Evolutionary conservation across 176 grass and related monocot genomes (phyloP).

Genomic region (Areca catechu): DNA sequence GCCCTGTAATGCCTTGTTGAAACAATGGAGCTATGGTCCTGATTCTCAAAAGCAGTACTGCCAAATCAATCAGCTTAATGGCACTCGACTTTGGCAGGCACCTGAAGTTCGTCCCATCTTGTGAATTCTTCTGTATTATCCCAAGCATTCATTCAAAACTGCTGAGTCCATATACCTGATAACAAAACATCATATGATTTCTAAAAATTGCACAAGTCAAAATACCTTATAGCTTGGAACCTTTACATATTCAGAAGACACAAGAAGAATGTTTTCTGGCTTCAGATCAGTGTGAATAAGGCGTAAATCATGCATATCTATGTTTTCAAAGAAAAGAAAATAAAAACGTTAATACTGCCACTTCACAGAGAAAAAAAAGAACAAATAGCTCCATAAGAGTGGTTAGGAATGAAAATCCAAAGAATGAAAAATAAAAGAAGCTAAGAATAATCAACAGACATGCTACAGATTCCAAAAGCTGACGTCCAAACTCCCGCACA

Average conservation of each 20-base stretch:
- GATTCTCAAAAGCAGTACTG: slow-evolving; percentile 82
- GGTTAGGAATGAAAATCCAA: slow-evolving; percentile 30
- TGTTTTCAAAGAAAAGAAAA: slow-evolving; percentile 34
- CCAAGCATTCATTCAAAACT: slow-evolving; percentile 50
- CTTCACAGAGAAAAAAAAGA: neutral
- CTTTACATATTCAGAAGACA: slow-evolving; percentile 80
- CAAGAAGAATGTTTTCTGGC: slow-evolving; percentile 97
- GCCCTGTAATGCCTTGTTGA: slow-evolving; percentile 99
- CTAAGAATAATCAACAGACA: slow-evolving; percentile 66
- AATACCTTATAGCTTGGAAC: slow-evolving; percentile 72
- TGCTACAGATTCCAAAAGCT: slow-evolving; percentile 99
- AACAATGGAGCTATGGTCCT: slow-evolving; percentile 80
- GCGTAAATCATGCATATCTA: slow-evolving; percentile 91
- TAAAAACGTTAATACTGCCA: slow-evolving; percentile 40
- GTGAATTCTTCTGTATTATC: slow-evolving; percentile 68
- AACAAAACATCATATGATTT: slow-evolving; percentile 27
- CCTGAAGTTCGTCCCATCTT: slow-evolving; percentile 77
- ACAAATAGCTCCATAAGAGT: slow-evolving; percentile 36
- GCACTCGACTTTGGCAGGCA: slow-evolving; percentile 96
- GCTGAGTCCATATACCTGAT: slow-evolving; percentile 30
- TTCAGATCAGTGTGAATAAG: slow-evolving; percentile 99
- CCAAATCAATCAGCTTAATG: slow-evolving; percentile 99
- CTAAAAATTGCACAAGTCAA: slow-evolving; percentile 27
- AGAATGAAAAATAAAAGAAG: slow-evolving; percentile 24
- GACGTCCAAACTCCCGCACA: slow-evolving; percentile 97